These are phyloP conservation scores for Gaeumannomyces sp. DNA, from an alignment of 2,329 filamentous ascomycete species.

Conservation along the genomic window DNA sequence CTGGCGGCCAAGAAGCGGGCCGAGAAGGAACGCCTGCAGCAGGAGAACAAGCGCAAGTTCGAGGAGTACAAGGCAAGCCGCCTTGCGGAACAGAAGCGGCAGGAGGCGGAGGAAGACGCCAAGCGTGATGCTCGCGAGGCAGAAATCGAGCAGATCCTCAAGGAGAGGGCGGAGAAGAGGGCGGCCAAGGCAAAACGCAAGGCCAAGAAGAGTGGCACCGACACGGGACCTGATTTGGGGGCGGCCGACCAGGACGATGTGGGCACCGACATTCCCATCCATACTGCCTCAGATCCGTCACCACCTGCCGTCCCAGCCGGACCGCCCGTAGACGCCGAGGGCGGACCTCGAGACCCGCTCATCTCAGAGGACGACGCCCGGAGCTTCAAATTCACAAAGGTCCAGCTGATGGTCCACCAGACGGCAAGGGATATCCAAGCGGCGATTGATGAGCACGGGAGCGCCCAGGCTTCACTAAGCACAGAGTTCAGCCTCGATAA, in stretches of 20 bases:
- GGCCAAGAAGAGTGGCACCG: background rate
- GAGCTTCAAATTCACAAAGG: background rate
- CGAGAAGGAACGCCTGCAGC: constrained; percentile 24
- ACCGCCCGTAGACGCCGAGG: background rate
- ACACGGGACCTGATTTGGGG: background rate
- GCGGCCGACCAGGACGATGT: background rate
- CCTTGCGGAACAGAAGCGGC: constrained; percentile 32
- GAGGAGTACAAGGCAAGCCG: constrained; percentile 36
- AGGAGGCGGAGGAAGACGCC: constrained; percentile 33
- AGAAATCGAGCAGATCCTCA: constrained; percentile 36
- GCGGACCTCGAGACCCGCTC: background rate
- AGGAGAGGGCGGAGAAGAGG: constrained; percentile 37
- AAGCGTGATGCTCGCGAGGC: constrained; percentile 37
- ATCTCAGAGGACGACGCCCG: background rate
- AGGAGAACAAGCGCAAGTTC: constrained; percentile 28
- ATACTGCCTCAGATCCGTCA: background rate
- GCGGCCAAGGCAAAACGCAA: constrained; percentile 24
- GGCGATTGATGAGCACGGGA: background rate
- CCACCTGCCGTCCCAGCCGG: background rate
- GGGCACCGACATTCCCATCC: background rate
- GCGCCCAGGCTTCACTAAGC: no score
- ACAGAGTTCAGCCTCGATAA: background rate
- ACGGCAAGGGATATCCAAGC: background rate
- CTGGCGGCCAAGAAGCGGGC: constrained; percentile 9
- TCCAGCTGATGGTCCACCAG: constrained; percentile 3